A percentile compares a stretch with the other conserved stretches of the same genome.
Conservation (phyloP, 345 rosid genomes). For the Punica granatum region DNA sequence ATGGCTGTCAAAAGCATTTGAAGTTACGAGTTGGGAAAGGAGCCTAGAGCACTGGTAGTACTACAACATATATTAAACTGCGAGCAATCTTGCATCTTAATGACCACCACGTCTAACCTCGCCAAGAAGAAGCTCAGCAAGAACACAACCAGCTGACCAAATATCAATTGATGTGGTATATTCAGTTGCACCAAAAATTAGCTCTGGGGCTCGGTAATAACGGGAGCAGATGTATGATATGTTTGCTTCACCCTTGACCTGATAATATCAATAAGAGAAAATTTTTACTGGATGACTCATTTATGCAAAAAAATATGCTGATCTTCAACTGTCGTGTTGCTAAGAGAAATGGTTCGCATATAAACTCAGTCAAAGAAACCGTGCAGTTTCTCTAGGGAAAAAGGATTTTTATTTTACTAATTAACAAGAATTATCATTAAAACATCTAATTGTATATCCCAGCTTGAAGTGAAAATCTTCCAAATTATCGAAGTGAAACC, state of each 20-base stretch:
- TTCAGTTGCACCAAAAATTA: slow-evolving; percentile 78
- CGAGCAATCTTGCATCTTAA: not conserved
- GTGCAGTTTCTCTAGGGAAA: not conserved
- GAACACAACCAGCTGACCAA: slow-evolving; percentile 92
- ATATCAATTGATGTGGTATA: slow-evolving; percentile 75
- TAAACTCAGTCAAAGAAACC: not conserved
- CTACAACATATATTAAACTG: not conserved
- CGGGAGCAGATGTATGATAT: slow-evolving; percentile 81
- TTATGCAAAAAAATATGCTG: not conserved
- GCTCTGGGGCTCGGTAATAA: slow-evolving; percentile 83
- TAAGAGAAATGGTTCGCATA: not conserved
- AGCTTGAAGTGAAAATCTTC: not conserved
- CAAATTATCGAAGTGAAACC: not conserved
- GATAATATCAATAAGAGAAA: slow-evolving; percentile 3
- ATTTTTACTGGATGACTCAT: not conserved
- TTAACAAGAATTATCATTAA: not conserved
- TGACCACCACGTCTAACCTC: slow-evolving; percentile 34
- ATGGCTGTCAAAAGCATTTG: slow-evolving; percentile 34
- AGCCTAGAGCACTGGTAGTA: not conserved
- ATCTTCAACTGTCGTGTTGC: not conserved
- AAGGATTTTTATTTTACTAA: not conserved
- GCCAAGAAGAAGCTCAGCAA: slow-evolving; percentile 84
- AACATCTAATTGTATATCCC: not conserved
- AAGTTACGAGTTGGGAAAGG: not conserved
- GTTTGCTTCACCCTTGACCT: slow-evolving; percentile 78